Evolutionary conservation across 306 rosid genomes (phyloP), one percentile per base, ranked within the genome.

Genomic region (Medicago ruthenica): DNA sequence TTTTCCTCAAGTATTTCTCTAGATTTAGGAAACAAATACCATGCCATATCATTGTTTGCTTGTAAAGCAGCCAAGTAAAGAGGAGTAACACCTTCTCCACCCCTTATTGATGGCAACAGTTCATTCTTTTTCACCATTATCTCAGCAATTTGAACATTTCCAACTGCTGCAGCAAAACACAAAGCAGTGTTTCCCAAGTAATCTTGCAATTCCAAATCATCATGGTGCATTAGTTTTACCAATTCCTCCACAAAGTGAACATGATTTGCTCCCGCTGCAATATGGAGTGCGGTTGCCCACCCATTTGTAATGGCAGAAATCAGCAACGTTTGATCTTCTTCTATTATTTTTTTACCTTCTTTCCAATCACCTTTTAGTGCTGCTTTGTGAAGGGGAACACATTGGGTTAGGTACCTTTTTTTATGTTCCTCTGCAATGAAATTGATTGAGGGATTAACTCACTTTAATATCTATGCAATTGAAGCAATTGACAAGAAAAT

Each of bases 331-430:
- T 0, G 1, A 34, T 83, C 79, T 31, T 39, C 2, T 0, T 66
- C 87, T 34, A 83, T 0, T 53, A 83, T 71, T 18, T 50, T 65
- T 27, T 16, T 58, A 1, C 75, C 87, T 61, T 55, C 73, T 80
- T 83, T 84, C 83, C 85, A 80, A 50, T 84, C 85, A n/a, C 85
- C 87, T 37, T 7, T 73, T 6, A 73, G 42, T 21, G 85, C 87
- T 77, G 83, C 85, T 61, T 84, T 84, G 63, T 80, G 62, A 21
- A 84, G 85, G n/a, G 85, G 87, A 6, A 84, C 80, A 62, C 87
- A 80, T 45, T 41, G 18, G 6, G 4, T 62, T 50, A 80, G 75
- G 80, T 84, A 84, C 59, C 62, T 62, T 0, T 58, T 2, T 15
- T 67, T 82, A 1, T 1, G 3, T 67, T 77, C 74, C 36, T 4